A percentile compares a stretch with the other conserved stretches of the same genome.
phyloP scores from a whole-genome alignment of 768 basidiomycete genomes.

The Chalciporus piperatus region DNA sequence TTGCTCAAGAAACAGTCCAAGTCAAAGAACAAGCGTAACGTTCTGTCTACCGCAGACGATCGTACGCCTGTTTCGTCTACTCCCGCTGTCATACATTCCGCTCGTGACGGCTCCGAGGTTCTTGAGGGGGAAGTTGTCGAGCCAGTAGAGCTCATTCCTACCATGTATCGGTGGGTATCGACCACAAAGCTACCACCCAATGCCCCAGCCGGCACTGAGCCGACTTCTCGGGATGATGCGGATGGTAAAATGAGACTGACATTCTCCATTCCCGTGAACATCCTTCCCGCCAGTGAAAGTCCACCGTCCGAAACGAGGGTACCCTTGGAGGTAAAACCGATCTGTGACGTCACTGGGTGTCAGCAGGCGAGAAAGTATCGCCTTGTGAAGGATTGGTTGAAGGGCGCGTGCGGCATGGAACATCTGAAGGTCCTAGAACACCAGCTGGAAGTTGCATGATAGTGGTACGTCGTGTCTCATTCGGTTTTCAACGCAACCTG shows the following conservation, averaged over 20 bases:
- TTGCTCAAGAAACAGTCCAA: conserved; percentile 83
- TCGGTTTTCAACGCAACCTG: neutral
- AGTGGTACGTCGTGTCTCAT: neutral
- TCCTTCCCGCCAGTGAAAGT: conserved; percentile 14
- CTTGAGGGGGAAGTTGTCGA: conserved; percentile 41
- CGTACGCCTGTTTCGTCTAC: conserved; percentile 34
- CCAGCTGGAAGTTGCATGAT: conserved; percentile 8
- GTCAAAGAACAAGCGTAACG: conserved; percentile 58
- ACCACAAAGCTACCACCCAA: conserved; percentile 36
- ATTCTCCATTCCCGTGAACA: conserved; percentile 52
- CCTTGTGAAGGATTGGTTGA: conserved; percentile 58
- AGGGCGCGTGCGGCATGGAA: conserved; percentile 59
- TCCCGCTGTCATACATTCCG: conserved; percentile 27
- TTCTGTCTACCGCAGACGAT: conserved; percentile 46
- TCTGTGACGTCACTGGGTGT: conserved; percentile 63
- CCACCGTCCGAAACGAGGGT: conserved; percentile 10
- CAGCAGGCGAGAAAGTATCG: conserved; percentile 56
- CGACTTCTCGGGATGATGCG: conserved; percentile 1
- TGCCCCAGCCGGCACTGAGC: conserved; percentile 2
- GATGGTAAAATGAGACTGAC: conserved; percentile 40
- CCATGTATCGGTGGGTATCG: conserved; percentile 74
- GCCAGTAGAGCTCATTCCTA: conserved; percentile 42
- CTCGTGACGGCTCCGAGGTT: conserved; percentile 29
- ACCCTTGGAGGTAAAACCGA: conserved; percentile 9
- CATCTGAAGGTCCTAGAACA: conserved; percentile 59